These are phyloP conservation scores for Pyrus hybrid DNA, from an alignment of 331 rosid species.

Conservation along the genomic window DNA sequence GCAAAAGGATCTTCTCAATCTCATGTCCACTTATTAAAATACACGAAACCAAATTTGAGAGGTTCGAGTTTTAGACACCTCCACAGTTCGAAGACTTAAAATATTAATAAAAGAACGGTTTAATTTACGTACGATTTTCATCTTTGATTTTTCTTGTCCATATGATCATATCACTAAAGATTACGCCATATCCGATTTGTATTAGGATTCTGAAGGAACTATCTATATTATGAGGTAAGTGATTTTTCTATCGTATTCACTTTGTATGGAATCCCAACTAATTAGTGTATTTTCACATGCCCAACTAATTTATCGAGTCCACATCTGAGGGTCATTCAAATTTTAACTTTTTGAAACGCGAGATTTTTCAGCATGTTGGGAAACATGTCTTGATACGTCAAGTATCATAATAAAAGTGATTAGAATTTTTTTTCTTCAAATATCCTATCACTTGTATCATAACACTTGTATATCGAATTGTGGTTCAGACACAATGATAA, in stretches of 20 bases:
- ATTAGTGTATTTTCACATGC: background rate
- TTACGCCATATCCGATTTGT: background rate
- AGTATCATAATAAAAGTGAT: too few species aligned
- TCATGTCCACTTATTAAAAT: background rate
- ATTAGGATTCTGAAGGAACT: background rate
- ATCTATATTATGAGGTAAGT: too few species aligned
- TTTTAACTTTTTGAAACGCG: too few species aligned
- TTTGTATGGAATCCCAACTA: background rate
- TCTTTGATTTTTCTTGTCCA: background rate
- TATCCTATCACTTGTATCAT: too few species aligned
- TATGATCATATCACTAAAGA: background rate
- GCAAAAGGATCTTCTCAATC: background rate
- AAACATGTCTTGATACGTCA: accelerated
- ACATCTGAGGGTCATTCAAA: background rate
- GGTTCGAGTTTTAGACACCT: background rate
- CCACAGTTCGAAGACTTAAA: background rate
- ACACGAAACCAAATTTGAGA: background rate
- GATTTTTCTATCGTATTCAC: background rate
- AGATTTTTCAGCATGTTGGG: accelerated
- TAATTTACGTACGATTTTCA: background rate
- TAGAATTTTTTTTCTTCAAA: accelerated
- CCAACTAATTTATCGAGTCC: background rate
- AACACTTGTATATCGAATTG: too few species aligned
- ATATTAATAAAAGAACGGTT: background rate
- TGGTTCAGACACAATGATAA: accelerated